phyloP scores from a whole-genome alignment of 805 yeast genomes.

The Nakazawaea anatomiae region DNA sequence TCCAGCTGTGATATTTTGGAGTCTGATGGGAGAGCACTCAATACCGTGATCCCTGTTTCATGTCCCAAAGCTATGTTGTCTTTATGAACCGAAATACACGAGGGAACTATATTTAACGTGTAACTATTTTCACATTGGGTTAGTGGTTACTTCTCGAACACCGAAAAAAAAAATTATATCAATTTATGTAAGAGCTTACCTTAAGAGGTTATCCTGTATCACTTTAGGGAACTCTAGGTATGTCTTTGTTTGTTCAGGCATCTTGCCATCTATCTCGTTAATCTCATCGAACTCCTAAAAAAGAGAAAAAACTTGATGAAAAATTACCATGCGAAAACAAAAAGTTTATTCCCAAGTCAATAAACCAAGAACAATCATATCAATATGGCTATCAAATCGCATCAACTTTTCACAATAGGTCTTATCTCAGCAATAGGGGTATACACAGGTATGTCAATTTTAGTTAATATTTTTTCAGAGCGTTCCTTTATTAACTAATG shows the following conservation, averaged over 20 bases:
- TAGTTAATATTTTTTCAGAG: too few species aligned
- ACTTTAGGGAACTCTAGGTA: background rate
- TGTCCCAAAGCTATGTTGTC: slow-evolving; percentile 3
- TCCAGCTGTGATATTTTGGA: background rate
- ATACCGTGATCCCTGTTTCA: background rate
- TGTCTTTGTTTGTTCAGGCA: background rate
- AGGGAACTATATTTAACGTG: slow-evolving; percentile 1
- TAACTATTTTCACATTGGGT: background rate
- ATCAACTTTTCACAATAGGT: slow-evolving; percentile 18
- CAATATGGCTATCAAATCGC: slow-evolving; percentile 12
- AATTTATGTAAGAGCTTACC: background rate
- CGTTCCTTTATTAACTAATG: too few species aligned
- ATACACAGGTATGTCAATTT: slow-evolving; percentile 29
- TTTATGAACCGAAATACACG: background rate
- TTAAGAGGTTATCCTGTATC: background rate
- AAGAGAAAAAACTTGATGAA: background rate
- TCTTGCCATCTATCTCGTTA: background rate
- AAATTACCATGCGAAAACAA: background rate
- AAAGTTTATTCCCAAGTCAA: too few species aligned
- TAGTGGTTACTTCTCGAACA: too few species aligned
- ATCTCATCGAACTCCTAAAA: background rate
- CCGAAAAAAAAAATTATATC: too few species aligned
- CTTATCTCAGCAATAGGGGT: slow-evolving; percentile 32
- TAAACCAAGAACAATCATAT: too few species aligned
- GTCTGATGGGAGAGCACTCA: background rate